These are phyloP conservation scores for Anaeromyces robustus DNA, from an alignment of 192 early-diverging fungal species.

Conservation along the genomic window DNA sequence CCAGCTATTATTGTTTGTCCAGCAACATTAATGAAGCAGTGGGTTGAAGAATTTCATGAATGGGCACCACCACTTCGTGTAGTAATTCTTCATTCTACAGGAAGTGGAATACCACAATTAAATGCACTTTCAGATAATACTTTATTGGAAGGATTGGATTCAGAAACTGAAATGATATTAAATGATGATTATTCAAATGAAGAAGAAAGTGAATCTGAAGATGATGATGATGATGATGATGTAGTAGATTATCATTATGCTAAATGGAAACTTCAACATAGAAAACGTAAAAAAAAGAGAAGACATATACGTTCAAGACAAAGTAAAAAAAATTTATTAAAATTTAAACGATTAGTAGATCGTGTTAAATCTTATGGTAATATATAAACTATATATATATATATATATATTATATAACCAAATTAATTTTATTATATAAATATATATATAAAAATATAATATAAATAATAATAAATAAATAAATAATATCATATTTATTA, in stretches of 20 bases:
- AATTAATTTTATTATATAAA: too few relatives aligned
- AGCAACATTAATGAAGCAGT: conserved; percentile 63
- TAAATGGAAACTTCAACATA: not conserved
- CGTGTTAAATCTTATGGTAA: not conserved
- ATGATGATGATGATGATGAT: conserved; percentile 6
- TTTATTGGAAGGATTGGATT: not conserved
- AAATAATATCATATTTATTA: too few relatives aligned
- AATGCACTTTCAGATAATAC: not conserved
- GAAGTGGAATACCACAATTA: conserved; percentile 41
- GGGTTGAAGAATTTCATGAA: conserved; percentile 64
- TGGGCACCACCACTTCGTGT: conserved; percentile 84
- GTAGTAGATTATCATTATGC: not conserved
- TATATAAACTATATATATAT: too few relatives aligned
- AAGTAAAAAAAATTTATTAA: not conserved
- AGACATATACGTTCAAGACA: not conserved
- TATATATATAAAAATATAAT: too few relatives aligned
- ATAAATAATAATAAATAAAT: too few relatives aligned
- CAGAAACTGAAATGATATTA: not conserved
- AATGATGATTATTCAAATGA: conserved; percentile 5
- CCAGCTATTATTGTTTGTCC: conserved; percentile 55
- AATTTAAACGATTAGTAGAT: not conserved
- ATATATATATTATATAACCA: too few relatives aligned
- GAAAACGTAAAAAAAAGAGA: not conserved
- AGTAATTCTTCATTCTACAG: conserved; percentile 71
- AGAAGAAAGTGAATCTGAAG: conserved; percentile 11